Evolutionary conservation across 768 basidiomycete genomes (phyloP).

Genomic region (Termitomyces sp.): DNA sequence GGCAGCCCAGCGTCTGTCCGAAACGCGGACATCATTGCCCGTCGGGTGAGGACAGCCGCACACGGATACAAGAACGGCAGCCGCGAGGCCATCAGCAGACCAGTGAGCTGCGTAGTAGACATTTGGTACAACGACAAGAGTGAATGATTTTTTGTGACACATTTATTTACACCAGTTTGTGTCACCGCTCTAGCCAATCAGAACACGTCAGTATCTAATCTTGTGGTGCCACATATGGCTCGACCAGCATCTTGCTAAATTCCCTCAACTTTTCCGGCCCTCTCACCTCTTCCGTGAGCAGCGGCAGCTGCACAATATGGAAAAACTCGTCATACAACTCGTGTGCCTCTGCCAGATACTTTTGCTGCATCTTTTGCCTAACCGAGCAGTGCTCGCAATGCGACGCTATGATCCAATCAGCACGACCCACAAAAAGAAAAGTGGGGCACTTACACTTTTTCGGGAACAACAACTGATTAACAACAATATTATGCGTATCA

Average conservation of each 20-base stretch:
- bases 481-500: slow-evolving; percentile 98
- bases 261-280: slow-evolving; percentile 90
- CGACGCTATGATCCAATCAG: slow-evolving; percentile 46
- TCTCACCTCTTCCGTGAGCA: slow-evolving; percentile 95
- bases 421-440: neutral
- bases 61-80: slow-evolving; percentile 27
- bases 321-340: slow-evolving; percentile 98
- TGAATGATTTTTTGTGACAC: slow-evolving; percentile 10
- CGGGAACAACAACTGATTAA: slow-evolving; percentile 95
- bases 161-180: slow-evolving; percentile 10
- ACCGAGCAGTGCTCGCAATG: slow-evolving; percentile 96
- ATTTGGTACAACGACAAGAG: slow-evolving; percentile 6
- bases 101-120: slow-evolving; percentile 22
- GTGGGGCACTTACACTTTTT: slow-evolving; percentile 59
- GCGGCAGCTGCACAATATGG: slow-evolving; percentile 90
- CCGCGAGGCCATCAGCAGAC: slow-evolving; percentile 24
- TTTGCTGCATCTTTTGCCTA: slow-evolving; percentile 96
- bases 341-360: slow-evolving; percentile 93
- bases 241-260: slow-evolving; percentile 89
- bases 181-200: slow-evolving; percentile 12
- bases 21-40: slow-evolving; percentile 66
- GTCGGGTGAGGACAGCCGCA: slow-evolving; percentile 34
- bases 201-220: slow-evolving; percentile 23
- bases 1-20: slow-evolving; percentile 23
- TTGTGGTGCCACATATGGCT: slow-evolving; percentile 64